These are phyloP conservation scores for Oropetium thomaeum DNA, from an alignment of 176 grass and related monocot species.

Conservation along the genomic window DNA sequence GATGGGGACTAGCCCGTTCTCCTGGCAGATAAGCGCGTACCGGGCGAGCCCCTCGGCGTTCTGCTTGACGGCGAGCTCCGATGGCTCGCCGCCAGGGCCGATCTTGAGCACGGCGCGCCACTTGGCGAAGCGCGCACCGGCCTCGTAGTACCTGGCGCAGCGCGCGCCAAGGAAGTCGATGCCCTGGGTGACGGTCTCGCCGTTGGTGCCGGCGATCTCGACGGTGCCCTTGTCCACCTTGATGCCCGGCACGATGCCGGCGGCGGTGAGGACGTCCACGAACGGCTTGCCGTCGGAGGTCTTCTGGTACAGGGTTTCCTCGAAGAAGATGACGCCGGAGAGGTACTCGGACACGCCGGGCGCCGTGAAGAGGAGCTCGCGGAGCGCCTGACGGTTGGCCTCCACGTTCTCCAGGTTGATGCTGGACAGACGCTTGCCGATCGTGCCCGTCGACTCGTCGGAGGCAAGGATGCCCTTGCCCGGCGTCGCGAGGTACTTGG, in stretches of 20 bases:
- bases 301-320: conserved; percentile 91
- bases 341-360: conserved; percentile 52
- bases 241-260: conserved; percentile 68
- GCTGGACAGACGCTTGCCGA: conserved; percentile 85
- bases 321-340: conserved; percentile 93
- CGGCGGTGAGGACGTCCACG: conserved; percentile 67
- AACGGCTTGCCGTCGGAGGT: conserved; percentile 56
- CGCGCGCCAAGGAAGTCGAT: conserved; percentile 67
- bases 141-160: conserved; percentile 77
- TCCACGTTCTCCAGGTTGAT: conserved; percentile 95
- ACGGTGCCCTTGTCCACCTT: conserved; percentile 97
- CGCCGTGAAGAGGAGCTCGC: conserved; percentile 78
- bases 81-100: conserved; percentile 53
- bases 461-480: conserved; percentile 87
- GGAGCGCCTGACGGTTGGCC: conserved; percentile 84
- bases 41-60: conserved; percentile 86
- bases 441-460: conserved; percentile 92
- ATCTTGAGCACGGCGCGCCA: conserved; percentile 94
- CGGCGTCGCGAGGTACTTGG: conserved; percentile 82
- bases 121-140: conserved; percentile 90
- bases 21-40: conserved; percentile 86
- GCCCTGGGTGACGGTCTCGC: conserved; percentile 85
- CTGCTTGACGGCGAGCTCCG: conserved; percentile 69
- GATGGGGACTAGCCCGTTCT: conserved; percentile 86
- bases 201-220: conserved; percentile 69